Conservation (phyloP, 257 asterid species). For the Avicennia marina region DNA sequence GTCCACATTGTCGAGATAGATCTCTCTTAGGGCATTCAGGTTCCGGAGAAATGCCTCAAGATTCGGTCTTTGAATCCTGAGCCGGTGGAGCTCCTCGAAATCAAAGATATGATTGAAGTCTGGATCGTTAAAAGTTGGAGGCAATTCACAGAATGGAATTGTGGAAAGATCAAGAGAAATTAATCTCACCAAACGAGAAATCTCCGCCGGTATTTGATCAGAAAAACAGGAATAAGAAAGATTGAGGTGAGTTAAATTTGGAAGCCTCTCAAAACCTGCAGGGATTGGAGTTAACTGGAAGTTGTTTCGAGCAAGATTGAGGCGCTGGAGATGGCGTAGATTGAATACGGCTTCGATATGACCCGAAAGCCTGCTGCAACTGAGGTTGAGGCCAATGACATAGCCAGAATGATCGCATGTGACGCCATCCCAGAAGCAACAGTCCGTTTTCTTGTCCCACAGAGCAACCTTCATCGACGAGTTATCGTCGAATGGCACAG, state of each 20-base stretch:
- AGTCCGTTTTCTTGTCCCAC: constrained; percentile 21
- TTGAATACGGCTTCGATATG: constrained; percentile 20
- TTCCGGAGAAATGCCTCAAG: constrained; percentile 15
- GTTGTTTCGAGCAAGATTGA: constrained; percentile 24
- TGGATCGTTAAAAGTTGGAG: constrained; percentile 23
- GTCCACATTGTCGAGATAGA: constrained; percentile 22
- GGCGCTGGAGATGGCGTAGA: constrained; percentile 18
- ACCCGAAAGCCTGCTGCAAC: constrained; percentile 22
- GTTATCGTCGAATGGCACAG: constrained; percentile 12
- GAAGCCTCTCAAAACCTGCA: constrained; percentile 21
- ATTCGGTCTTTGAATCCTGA: constrained; percentile 22
- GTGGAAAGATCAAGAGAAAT: constrained; percentile 24
- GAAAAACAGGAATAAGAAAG: constrained; percentile 22
- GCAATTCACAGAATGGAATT: constrained; percentile 19
- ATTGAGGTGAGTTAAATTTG: constrained; percentile 19
- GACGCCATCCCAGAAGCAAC: constrained; percentile 26
- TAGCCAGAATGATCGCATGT: constrained; percentile 13
- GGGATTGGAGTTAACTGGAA: constrained; percentile 27
- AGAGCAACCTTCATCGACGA: constrained; percentile 14
- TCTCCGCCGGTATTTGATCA: constrained; percentile 21
- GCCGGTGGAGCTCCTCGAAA: constrained; percentile 16
- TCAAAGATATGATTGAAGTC: not conserved
- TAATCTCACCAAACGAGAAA: constrained; percentile 17
- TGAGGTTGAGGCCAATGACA: constrained; percentile 27
- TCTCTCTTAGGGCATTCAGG: constrained; percentile 8